Evolutionary conservation across 2,329 filamentous ascomycete species (phyloP), one percentile per base, ranked within the genome.

Genomic region (Xylariaceae sp.): DNA sequence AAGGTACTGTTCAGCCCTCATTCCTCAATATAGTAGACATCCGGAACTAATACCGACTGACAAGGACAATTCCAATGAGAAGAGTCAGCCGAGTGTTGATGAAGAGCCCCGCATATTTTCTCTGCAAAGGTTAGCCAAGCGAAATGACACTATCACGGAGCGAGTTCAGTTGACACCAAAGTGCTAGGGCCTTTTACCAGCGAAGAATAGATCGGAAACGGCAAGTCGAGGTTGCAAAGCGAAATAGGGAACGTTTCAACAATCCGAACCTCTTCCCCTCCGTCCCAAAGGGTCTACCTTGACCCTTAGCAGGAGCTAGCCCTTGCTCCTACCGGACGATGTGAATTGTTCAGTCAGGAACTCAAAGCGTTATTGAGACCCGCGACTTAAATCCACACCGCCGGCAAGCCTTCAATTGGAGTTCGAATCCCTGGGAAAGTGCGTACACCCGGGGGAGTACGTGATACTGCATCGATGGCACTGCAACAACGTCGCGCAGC

Each of bases 191-290:
- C 30, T 96, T 99, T 74, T 95, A 91, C 71, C 88, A 93, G 67
- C 90, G 92, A 77, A 86, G 94, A 13, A 72, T 96, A 54, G 86
- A 91, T 71, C 88, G 88, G 71, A 87, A 92, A 70, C 83, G 87
- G 49, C 88, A 89, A 72, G 82, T 83, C n/a, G 90, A 94, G 70
- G 80, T 87, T 56, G 88, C 91, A 9, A 95, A 87, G 74, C 81
- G 89, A 55, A 94, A 93, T 69, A 85, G 87, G 49, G 90, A 97
- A 72, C 84, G 91, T 50, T 74, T 96, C 61, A 87, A 84, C 63
- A 88, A 92, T 70, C 89, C 91, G 1, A 83, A 81, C 30, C 84
- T 88, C 60, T 97, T 97, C 70, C 94, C 94, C 1, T 88, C 89
- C 48, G 91, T 94, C 0, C 93, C 93, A 1, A 88, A 84, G 58